phyloP scores from a whole-genome alignment of 2,329 filamentous ascomycete genomes.

The Aspergillus clavatus region DNA sequence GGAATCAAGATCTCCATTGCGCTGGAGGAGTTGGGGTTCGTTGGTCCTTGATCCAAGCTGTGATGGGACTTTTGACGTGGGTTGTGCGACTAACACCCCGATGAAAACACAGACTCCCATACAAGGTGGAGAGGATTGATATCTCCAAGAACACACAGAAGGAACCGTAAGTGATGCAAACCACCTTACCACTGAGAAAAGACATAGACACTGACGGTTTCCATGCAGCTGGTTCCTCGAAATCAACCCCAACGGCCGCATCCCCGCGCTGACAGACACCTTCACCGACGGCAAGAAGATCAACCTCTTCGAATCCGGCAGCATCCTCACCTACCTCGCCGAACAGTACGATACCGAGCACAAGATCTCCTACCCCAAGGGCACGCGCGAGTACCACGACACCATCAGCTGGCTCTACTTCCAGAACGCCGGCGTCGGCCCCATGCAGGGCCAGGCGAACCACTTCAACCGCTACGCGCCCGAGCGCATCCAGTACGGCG shows the following conservation, averaged over 20 bases:
- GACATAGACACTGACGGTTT: not conserved
- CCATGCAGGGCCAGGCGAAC: conserved; percentile 81
- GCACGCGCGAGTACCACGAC: conserved; percentile 71
- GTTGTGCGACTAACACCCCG: not conserved
- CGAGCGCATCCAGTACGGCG: conserved; percentile 74
- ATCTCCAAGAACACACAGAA: conserved; percentile 74
- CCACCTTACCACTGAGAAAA: not conserved
- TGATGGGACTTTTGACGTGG: not conserved
- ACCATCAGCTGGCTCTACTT: conserved; percentile 73
- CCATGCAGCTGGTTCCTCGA: conserved; percentile 69
- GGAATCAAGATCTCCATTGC: conserved; percentile 86
- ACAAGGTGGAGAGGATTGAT: conserved; percentile 69
- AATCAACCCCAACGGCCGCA: conserved; percentile 91
- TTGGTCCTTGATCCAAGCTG: not conserved
- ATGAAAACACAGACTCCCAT: conserved; percentile 61
- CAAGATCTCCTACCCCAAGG: conserved; percentile 74
- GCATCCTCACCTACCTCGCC: conserved; percentile 78
- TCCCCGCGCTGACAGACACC: conserved; percentile 79
- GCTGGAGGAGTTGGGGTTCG: conserved; percentile 70
- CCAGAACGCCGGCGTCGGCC: conserved; percentile 75
- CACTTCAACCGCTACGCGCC: conserved; percentile 81
- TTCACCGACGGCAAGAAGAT: conserved; percentile 69
- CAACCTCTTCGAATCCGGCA: conserved; percentile 74
- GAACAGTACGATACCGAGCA: conserved; percentile 76
- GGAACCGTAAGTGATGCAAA: conserved; percentile 47